These are phyloP conservation scores for Alternaria viburni DNA, from an alignment of 2,329 filamentous ascomycete genomes.

Conservation along the genomic window DNA sequence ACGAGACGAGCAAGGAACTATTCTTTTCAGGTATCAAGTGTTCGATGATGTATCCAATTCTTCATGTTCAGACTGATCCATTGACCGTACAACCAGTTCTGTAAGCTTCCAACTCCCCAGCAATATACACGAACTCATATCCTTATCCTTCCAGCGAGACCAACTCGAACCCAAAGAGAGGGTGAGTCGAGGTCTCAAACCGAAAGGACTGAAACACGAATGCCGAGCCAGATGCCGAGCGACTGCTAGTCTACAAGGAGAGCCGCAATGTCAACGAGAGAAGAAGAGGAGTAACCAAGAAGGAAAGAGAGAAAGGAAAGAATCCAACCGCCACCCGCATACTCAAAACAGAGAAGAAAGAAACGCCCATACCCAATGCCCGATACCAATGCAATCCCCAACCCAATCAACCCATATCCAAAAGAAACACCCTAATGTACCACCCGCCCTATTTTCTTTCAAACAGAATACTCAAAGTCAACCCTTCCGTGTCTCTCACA, in stretches of 20 bases:
- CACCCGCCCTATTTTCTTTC: neutral
- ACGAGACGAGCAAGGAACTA: too few relatives aligned
- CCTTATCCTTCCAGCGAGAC: neutral
- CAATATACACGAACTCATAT: too few relatives aligned
- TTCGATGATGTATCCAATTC: neutral
- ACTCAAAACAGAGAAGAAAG: neutral
- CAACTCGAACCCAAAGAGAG: conserved; percentile 15
- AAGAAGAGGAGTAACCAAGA: neutral
- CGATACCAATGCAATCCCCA: neutral
- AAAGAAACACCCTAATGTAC: neutral
- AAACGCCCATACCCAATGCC: neutral
- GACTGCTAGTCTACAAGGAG: neutral
- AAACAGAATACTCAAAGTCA: neutral
- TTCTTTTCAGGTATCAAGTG: too few relatives aligned
- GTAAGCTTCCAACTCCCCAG: neutral
- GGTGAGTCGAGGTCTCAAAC: conserved; percentile 18
- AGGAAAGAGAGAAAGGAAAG: neutral
- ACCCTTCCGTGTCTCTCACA: too few relatives aligned
- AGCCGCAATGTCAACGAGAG: neutral
- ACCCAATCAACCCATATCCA: neutral
- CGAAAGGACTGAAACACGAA: neutral
- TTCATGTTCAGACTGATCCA: neutral
- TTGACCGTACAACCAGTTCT: neutral
- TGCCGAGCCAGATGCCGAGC: neutral
- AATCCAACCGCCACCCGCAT: neutral